phyloP scores from a whole-genome alignment of 116 monocot species.

The Papilionanthe hybrid region DNA sequence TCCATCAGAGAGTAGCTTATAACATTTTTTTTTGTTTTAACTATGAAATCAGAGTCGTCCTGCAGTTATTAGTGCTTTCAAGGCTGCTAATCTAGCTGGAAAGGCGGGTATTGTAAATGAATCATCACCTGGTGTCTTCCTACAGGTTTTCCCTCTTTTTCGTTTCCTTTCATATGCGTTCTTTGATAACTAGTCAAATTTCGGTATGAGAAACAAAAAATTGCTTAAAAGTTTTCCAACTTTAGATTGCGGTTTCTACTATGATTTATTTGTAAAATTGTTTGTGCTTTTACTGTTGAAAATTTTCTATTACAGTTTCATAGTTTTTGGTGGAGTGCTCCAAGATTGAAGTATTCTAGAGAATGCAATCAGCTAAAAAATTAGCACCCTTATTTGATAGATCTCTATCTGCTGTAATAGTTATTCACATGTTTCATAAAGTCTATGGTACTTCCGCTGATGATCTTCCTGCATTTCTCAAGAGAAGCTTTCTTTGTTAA shows the following conservation, averaged over 20 bases:
- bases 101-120: constrained; percentile 12
- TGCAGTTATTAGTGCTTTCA: constrained; percentile 20
- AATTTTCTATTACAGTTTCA: background rate
- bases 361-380: background rate
- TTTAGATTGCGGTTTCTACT: background rate
- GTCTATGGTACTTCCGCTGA: background rate
- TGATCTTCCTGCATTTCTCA: too few relatives aligned
- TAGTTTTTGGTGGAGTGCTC: background rate
- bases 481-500: background rate
- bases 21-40: background rate
- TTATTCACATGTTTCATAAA: background rate
- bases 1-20: background rate
- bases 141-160: constrained; percentile 1
- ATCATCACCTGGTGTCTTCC: constrained; percentile 27
- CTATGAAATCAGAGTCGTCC: constrained; percentile 17
- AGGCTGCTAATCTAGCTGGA: constrained; percentile 19
- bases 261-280: background rate
- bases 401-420: background rate
- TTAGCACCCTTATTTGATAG: background rate
- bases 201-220: background rate
- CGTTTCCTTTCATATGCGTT: background rate
- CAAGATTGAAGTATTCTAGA: constrained; percentile 2
- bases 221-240: background rate
- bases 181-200: background rate
- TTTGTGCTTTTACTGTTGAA: background rate